These are phyloP conservation scores for Kurtzmaniella natalensis DNA, from an alignment of 1,139 yeast species.

Conservation along the genomic window DNA sequence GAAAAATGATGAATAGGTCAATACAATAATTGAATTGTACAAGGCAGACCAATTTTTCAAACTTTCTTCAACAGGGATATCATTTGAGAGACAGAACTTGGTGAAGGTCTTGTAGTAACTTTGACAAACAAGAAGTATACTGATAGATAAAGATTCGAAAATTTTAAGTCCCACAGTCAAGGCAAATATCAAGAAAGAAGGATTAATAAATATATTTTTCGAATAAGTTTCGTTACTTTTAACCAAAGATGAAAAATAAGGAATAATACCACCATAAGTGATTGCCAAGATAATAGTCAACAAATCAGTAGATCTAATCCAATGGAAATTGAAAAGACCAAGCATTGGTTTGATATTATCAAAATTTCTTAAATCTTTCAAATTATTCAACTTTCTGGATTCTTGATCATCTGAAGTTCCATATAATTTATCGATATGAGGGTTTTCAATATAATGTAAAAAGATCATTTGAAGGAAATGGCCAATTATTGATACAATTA, in stretches of 20 bases:
- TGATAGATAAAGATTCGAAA: constrained; percentile 50
- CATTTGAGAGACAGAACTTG: constrained; percentile 60
- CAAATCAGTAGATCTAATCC: constrained; percentile 63
- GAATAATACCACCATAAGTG: constrained; percentile 42
- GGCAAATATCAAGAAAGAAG: constrained; percentile 31
- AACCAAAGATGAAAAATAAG: constrained; percentile 36
- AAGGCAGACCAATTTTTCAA: constrained; percentile 74
- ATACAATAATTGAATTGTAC: constrained; percentile 51
- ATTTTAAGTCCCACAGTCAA: constrained; percentile 50
- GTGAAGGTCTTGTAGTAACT: constrained; percentile 64
- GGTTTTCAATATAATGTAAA: constrained; percentile 74
- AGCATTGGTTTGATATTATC: constrained; percentile 59
- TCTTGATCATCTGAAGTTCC: constrained; percentile 43
- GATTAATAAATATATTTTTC: constrained; percentile 5
- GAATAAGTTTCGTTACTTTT: constrained; percentile 11
- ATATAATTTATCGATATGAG: constrained; percentile 83
- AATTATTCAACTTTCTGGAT: constrained; percentile 30
- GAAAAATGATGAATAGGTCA: constrained; percentile 43
- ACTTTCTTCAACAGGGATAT: constrained; percentile 63
- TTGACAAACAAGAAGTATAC: constrained; percentile 54
- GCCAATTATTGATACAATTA: constrained; percentile 69
- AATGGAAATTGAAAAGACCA: constrained; percentile 59
- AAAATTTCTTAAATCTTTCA: constrained; percentile 42
- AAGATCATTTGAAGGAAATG: constrained; percentile 79
- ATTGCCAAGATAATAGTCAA: constrained; percentile 47